Evolutionary conservation across 2,329 filamentous ascomycete genomes (phyloP).

Genomic region (Clarireedia hainanense): DNA sequence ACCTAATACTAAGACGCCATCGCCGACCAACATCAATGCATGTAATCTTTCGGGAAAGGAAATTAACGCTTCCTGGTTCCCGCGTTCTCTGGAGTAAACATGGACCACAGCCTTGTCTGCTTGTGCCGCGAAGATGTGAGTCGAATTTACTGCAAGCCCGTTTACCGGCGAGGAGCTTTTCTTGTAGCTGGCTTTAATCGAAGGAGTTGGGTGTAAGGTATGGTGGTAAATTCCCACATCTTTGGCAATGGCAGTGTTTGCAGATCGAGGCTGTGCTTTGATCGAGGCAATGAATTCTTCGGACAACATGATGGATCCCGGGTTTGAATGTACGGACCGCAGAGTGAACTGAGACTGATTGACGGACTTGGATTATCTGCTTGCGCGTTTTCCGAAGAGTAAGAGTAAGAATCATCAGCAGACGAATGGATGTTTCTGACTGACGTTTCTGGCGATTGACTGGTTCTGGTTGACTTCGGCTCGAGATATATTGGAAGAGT

Average conservation of each 20-base stretch:
- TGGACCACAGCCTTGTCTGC: constrained; percentile 86
- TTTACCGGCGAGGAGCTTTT: constrained; percentile 79
- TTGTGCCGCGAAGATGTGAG: constrained; percentile 87
- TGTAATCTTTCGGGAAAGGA: constrained; percentile 83
- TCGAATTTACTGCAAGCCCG: constrained; percentile 69
- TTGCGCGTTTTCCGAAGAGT: neutral
- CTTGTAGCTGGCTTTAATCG: constrained; percentile 76
- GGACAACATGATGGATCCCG: constrained; percentile 41
- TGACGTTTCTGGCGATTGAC: neutral
- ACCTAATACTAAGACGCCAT: constrained; percentile 66
- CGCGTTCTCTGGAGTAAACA: constrained; percentile 77
- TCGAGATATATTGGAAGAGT: neutral
- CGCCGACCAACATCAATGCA: constrained; percentile 63
- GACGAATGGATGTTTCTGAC: neutral
- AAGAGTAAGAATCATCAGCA: neutral
- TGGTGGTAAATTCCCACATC: constrained; percentile 86
- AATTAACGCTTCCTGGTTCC: constrained; percentile 81
- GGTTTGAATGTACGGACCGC: neutral
- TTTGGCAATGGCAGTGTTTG: constrained; percentile 58
- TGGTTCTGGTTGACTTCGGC: neutral
- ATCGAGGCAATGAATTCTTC: constrained; percentile 54
- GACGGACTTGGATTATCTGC: neutral
- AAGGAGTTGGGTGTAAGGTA: constrained; percentile 68
- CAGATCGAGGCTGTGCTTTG: constrained; percentile 47
- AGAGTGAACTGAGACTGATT: neutral